phyloP scores from a whole-genome alignment of 805 yeast species.

The Ogataea haglerorum region DNA sequence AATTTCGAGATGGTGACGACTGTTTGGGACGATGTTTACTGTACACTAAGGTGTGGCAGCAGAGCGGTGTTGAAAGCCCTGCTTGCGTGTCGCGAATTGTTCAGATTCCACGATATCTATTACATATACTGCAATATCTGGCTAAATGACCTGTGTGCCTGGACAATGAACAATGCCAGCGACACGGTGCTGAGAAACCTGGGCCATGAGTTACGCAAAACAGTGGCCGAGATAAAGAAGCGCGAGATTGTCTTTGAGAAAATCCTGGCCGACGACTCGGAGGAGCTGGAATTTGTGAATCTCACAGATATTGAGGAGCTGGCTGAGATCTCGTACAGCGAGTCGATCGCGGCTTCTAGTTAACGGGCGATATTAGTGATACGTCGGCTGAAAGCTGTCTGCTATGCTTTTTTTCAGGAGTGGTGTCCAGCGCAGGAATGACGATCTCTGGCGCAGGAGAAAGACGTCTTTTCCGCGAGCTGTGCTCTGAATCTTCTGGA shows the following conservation, averaged over 20 bases:
- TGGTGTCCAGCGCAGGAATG: slow-evolving; percentile 9
- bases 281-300: slow-evolving; percentile 43
- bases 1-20: slow-evolving; percentile 54
- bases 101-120: slow-evolving; percentile 79
- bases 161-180: slow-evolving; percentile 59
- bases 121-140: slow-evolving; percentile 78
- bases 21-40: slow-evolving; percentile 76
- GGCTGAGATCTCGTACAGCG: slow-evolving; percentile 46
- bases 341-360: slow-evolving; percentile 1
- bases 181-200: slow-evolving; percentile 58
- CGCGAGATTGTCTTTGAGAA: slow-evolving; percentile 57
- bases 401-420: slow-evolving; percentile 8
- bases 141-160: slow-evolving; percentile 72
- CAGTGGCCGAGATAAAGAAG: slow-evolving; percentile 37
- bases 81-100: slow-evolving; percentile 62
- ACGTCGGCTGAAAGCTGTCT: slow-evolving; percentile 9
- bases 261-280: slow-evolving; percentile 39
- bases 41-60: slow-evolving; percentile 64
- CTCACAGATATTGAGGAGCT: slow-evolving; percentile 55
- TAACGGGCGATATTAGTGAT: slow-evolving; percentile 9
- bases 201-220: slow-evolving; percentile 61
- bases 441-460: slow-evolving; percentile 11
- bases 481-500: slow-evolving; percentile 25
- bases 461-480: slow-evolving; percentile 15
- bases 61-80: slow-evolving; percentile 58